These are phyloP conservation scores for Dothidotthia symphoricarpi DNA, from an alignment of 2,329 filamentous ascomycete species.

Conservation along the genomic window DNA sequence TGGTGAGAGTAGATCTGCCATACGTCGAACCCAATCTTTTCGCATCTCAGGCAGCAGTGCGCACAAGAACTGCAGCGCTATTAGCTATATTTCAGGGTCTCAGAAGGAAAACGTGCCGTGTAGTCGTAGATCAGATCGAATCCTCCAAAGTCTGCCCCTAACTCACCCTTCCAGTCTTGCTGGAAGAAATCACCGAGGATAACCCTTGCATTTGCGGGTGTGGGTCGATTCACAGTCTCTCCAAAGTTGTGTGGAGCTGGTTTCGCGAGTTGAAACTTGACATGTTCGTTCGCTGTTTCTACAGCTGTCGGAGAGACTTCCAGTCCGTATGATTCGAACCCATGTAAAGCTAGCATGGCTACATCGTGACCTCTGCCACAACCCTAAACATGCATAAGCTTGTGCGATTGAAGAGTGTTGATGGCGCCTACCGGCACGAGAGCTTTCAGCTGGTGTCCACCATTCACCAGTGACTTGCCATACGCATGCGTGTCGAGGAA, in stretches of 20 bases:
- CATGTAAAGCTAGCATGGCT: slow-evolving; percentile 66
- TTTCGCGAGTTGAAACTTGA: slow-evolving; percentile 9
- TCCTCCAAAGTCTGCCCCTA: slow-evolving; percentile 13
- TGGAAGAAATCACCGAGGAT: slow-evolving; percentile 64
- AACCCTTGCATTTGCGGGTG: slow-evolving; percentile 54
- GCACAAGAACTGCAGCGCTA: slow-evolving; percentile 55
- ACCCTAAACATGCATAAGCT: no score
- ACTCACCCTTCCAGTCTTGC: slow-evolving; percentile 51
- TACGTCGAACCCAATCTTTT: slow-evolving; percentile 55
- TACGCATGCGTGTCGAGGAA: slow-evolving; percentile 14
- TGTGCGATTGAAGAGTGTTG: no score
- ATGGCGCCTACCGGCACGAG: slow-evolving; percentile 58
- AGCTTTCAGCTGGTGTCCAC: slow-evolving; percentile 52
- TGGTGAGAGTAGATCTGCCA: slow-evolving; percentile 53
- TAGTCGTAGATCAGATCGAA: slow-evolving; percentile 64
- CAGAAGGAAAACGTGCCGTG: slow-evolving; percentile 44
- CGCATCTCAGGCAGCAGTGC: slow-evolving; percentile 55
- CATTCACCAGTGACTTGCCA: slow-evolving; percentile 25
- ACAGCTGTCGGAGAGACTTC: slow-evolving; percentile 58
- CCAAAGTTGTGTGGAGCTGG: slow-evolving; percentile 39
- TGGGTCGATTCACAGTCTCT: slow-evolving; percentile 33
- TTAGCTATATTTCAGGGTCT: not conserved
- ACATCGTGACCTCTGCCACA: slow-evolving; percentile 80
- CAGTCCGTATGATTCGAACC: slow-evolving; percentile 71
- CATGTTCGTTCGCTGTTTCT: slow-evolving; percentile 12